Conservation (phyloP, 2,329 filamentous ascomycete genomes). For the Didymella sp. region DNA sequence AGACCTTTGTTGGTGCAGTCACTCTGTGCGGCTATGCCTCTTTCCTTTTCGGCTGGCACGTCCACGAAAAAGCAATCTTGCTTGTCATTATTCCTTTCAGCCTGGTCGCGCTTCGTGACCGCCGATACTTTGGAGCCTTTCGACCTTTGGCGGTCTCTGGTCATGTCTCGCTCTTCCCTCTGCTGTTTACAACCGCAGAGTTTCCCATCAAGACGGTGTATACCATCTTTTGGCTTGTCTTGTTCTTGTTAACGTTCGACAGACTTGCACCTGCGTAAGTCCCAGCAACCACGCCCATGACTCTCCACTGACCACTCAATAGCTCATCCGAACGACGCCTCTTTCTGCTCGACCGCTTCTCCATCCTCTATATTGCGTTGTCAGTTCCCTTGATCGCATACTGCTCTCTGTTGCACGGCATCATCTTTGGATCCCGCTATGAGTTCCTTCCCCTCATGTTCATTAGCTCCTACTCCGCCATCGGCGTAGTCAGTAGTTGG, state of each 20-base stretch:
- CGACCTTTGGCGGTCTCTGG: conserved; percentile 89
- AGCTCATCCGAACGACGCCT: conserved; percentile 59
- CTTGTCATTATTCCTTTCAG: conserved; percentile 95
- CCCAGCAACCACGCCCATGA: neutral
- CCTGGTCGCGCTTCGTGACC: conserved; percentile 86
- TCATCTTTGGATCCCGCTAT: conserved; percentile 82
- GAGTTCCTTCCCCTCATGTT: conserved; percentile 98
- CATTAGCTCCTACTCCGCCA: conserved; percentile 89
- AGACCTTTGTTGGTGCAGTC: conserved; percentile 85
- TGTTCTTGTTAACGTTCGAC: conserved; percentile 88
- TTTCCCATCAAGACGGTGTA: conserved; percentile 95
- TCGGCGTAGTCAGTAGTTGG: conserved; percentile 97
- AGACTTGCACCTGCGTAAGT: conserved; percentile 77
- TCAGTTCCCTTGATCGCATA: conserved; percentile 90
- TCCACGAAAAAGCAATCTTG: conserved; percentile 96
- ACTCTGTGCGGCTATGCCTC: conserved; percentile 95
- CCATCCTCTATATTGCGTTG: conserved; percentile 84
- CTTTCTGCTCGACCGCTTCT: conserved; percentile 90
- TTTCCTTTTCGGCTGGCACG: conserved; percentile 98
- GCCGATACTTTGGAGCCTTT: conserved; percentile 90
- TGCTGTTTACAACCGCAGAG: conserved; percentile 89
- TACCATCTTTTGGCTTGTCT: conserved; percentile 87
- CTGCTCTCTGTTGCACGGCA: conserved; percentile 80
- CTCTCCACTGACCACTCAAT: conserved; percentile 22
- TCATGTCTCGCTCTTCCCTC: conserved; percentile 92